phyloP scores from a whole-genome alignment of 1,284 basidiomycete species.

The Cutaneotrichosporon daszewskae region DNA sequence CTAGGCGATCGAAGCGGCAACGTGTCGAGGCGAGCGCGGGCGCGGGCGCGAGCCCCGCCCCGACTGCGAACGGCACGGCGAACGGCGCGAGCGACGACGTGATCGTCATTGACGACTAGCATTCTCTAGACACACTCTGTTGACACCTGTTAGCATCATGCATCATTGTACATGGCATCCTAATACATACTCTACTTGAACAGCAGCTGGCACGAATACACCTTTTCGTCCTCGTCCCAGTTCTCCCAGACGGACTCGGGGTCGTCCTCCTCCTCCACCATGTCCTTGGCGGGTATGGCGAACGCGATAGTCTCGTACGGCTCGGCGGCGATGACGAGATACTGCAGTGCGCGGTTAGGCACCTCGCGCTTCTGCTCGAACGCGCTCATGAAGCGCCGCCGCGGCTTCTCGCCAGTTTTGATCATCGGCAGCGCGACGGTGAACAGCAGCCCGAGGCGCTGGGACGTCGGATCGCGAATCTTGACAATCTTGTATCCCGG shows the following conservation, averaged over 20 bases:
- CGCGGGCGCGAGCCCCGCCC: neutral
- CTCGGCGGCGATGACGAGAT: constrained; percentile 94
- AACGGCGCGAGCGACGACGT: constrained; percentile 24
- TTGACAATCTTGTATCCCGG: constrained; percentile 58
- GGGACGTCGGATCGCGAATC: constrained; percentile 50
- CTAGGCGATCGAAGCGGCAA: constrained; percentile 9
- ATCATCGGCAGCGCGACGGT: constrained; percentile 95
- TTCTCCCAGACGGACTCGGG: constrained; percentile 91
- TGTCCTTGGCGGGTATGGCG: constrained; percentile 94
- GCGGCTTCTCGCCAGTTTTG: constrained; percentile 74
- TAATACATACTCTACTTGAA: constrained; percentile 51
- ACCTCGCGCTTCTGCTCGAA: constrained; percentile 97
- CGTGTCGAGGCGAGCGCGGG: constrained; percentile 2
- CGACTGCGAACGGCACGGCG: too few species aligned
- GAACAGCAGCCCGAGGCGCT: constrained; percentile 81
- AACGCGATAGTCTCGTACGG: constrained; percentile 99
- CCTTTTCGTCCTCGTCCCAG: constrained; percentile 94
- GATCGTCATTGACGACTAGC: constrained; percentile 35
- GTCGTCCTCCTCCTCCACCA: constrained; percentile 72
- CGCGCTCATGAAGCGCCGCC: constrained; percentile 92
- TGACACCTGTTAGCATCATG: neutral
- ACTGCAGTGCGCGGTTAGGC: constrained; percentile 93
- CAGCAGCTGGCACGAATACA: constrained; percentile 92
- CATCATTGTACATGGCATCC: neutral
- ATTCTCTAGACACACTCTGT: neutral